phyloP scores from a whole-genome alignment of 1,139 yeast species.

The Saccharomyces hybrid region DNA sequence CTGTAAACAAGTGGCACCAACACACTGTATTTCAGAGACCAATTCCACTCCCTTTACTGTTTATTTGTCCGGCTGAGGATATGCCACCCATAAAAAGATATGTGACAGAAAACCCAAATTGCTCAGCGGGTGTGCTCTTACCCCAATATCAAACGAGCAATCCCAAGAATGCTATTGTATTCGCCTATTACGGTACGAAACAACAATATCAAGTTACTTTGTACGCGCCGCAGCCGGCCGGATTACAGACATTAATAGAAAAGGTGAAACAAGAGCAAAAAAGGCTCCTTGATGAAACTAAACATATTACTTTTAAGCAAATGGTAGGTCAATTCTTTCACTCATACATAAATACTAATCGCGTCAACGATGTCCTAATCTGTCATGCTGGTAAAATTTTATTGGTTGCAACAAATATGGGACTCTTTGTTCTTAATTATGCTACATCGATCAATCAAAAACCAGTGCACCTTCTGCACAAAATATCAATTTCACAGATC shows the following conservation, averaged over 20 bases:
- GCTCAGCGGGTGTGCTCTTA: slow-evolving; percentile 37
- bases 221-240: slow-evolving; percentile 56
- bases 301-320: not conserved
- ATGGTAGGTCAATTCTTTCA: not conserved
- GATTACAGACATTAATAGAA: slow-evolving; percentile 74
- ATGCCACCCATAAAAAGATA: slow-evolving; percentile 52
- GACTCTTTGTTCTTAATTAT: not conserved
- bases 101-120: slow-evolving; percentile 33
- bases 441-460: not conserved
- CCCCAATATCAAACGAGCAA: slow-evolving; percentile 22
- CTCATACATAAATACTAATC: not conserved
- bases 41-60: slow-evolving; percentile 77
- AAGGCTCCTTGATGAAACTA: slow-evolving; percentile 55
- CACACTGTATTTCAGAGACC: slow-evolving; percentile 90
- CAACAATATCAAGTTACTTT: slow-evolving; percentile 61
- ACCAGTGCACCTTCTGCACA: slow-evolving; percentile 66
- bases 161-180: slow-evolving; percentile 36
- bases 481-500: slow-evolving; percentile 71
- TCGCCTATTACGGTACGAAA: slow-evolving; percentile 47
- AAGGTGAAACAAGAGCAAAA: slow-evolving; percentile 74
- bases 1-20: slow-evolving; percentile 84
- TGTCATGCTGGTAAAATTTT: not conserved
- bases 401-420: not conserved
- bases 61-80: slow-evolving; percentile 70
- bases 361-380: not conserved